Evolutionary conservation across 2,329 filamentous ascomycete species (phyloP).

Genomic region (Teratosphaeriaceae sp.): DNA sequence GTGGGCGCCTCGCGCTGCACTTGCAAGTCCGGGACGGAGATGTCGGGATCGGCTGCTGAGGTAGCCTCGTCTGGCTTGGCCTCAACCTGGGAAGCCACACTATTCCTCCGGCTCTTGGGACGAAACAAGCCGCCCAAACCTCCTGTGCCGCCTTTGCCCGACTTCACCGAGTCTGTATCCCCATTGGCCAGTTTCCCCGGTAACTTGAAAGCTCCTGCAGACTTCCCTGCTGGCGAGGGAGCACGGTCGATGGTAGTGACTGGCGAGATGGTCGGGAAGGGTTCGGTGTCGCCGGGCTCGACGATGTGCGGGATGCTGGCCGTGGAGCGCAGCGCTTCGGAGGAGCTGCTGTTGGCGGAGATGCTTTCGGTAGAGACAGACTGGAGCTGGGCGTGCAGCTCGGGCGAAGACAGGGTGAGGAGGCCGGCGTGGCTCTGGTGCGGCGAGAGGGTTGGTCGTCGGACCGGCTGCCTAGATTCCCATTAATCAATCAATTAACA

Average conservation of each 20-base stretch:
- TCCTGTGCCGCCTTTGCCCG: constrained; percentile 36
- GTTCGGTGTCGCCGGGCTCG: constrained; percentile 18
- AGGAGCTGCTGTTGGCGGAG: constrained; percentile 15
- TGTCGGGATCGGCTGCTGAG: constrained; percentile 4
- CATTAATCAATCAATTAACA: constrained; percentile 14
- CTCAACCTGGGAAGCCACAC: constrained; percentile 19
- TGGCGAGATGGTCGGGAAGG: constrained; percentile 15
- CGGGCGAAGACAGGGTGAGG: constrained; percentile 44
- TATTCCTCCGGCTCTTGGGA: constrained; percentile 30
- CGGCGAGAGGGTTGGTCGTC: constrained; percentile 32
- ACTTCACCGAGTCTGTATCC: constrained; percentile 33
- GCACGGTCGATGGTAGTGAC: constrained; percentile 44
- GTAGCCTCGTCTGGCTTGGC: constrained; percentile 2
- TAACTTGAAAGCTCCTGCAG: constrained; percentile 62
- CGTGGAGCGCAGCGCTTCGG: constrained; percentile 20
- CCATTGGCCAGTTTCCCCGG: constrained; percentile 42
- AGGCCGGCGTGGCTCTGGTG: constrained; percentile 44
- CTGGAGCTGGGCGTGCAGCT: constrained; percentile 27
- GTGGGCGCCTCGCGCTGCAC: not conserved
- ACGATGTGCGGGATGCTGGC: constrained; percentile 29
- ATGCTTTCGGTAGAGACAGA: constrained; percentile 6
- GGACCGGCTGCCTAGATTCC: constrained; percentile 17
- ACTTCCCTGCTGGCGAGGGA: constrained; percentile 62
- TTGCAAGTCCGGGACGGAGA: not conserved
- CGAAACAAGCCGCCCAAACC: constrained; percentile 39